These are phyloP conservation scores for Globisporangium orthogonon DNA, from an alignment of 352 stramenopile species.

Conservation along the genomic window DNA sequence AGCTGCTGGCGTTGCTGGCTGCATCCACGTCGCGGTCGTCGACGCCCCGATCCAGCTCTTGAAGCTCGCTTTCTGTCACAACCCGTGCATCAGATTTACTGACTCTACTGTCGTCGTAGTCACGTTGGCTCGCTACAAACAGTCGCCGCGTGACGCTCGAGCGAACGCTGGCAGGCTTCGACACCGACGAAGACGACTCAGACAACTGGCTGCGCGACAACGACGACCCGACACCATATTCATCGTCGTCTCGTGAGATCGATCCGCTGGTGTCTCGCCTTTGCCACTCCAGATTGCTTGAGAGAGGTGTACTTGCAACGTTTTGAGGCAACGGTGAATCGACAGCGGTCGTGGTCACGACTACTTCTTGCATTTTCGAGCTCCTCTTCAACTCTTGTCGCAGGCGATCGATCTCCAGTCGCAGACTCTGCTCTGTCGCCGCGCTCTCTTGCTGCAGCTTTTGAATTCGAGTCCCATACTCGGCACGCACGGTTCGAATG, in stretches of 20 bases:
- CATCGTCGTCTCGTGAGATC: slow-evolving; percentile 15
- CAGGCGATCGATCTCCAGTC: slow-evolving; percentile 46
- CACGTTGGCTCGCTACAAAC: slow-evolving; percentile 2
- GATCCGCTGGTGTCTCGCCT: slow-evolving; percentile 24
- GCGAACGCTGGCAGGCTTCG: not conserved
- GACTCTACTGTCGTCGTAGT: not conserved
- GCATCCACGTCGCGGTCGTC: slow-evolving; percentile 7
- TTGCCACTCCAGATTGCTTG: slow-evolving; percentile 17
- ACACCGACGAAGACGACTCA: slow-evolving; percentile 17
- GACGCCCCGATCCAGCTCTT: not conserved
- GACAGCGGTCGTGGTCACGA: not conserved
- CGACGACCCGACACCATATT: slow-evolving; percentile 29
- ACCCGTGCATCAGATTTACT: not conserved
- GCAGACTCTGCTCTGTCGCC: slow-evolving; percentile 31
- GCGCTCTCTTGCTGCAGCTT: slow-evolving; percentile 48
- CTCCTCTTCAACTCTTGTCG: slow-evolving; percentile 38
- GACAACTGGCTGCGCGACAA: slow-evolving; percentile 59
- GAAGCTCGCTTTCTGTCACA: not conserved
- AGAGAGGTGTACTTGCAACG: slow-evolving; percentile 19
- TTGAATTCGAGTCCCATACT: slow-evolving; percentile 40
- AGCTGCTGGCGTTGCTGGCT: slow-evolving; percentile 10
- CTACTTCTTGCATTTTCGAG: not conserved
- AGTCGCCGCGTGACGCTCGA: not conserved
- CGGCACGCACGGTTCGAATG: slow-evolving; percentile 32
- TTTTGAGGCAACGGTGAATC: not conserved